Percentiles rank a stretch among this genome's conserved stretches.
Conservation (phyloP, 2,329 filamentous ascomycete genomes). For the Colletotrichum salicis region DNA sequence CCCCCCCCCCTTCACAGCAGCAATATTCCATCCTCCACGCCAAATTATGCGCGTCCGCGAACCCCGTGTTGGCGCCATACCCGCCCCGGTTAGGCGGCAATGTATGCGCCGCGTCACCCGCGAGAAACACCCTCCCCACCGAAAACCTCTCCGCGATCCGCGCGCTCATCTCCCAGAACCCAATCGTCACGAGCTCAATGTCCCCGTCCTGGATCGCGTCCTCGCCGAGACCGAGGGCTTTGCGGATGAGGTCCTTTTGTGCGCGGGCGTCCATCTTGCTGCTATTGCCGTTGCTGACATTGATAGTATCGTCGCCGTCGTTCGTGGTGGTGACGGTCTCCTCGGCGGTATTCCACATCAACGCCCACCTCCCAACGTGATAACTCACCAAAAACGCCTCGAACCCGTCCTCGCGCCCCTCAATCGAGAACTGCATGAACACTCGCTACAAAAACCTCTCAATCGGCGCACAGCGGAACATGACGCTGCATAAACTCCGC, state of each 20-base stretch:
- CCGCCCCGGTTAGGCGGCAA: slow-evolving; percentile 21
- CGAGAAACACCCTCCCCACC: slow-evolving; percentile 29
- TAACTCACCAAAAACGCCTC: slow-evolving; percentile 42
- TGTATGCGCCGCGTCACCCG: slow-evolving; percentile 36
- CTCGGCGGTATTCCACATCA: slow-evolving; percentile 16
- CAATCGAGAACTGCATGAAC: slow-evolving; percentile 46
- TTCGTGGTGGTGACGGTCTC: neutral
- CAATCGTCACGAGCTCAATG: slow-evolving; percentile 36
- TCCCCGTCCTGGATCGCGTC: slow-evolving; percentile 27
- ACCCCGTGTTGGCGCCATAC: slow-evolving; percentile 34
- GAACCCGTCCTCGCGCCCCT: slow-evolving; percentile 39
- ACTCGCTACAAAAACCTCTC: slow-evolving; percentile 44
- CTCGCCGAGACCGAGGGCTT: neutral
- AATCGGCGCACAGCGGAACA: slow-evolving; percentile 45
- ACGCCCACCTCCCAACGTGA: slow-evolving; percentile 38
- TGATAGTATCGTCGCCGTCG: neutral
- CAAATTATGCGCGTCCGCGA: slow-evolving; percentile 54
- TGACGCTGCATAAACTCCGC: slow-evolving; percentile 47
- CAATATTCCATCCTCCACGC: slow-evolving; percentile 57
- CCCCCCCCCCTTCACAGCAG: slow-evolving; percentile 45
- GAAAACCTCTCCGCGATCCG: slow-evolving; percentile 14
- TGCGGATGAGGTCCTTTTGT: slow-evolving; percentile 8
- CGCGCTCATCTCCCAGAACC: slow-evolving; percentile 39
- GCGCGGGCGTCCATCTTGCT: neutral
- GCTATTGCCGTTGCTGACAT: neutral